Conservation (phyloP, 2,329 filamentous ascomycete genomes). For the Talaromyces funiculosus region DNA sequence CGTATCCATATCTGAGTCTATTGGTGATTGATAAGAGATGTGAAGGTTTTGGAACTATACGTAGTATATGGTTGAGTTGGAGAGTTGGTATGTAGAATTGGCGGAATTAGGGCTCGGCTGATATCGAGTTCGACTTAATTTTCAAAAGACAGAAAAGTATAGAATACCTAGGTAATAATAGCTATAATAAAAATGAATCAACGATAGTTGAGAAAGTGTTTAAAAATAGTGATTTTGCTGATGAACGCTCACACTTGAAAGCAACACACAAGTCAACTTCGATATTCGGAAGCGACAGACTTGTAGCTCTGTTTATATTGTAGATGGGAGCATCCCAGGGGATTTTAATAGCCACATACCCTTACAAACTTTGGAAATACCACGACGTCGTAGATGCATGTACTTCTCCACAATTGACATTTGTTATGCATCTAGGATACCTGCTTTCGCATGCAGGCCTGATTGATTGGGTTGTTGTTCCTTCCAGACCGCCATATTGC, state of each 20-base stretch:
- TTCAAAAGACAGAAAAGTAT: too few species aligned
- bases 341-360: neutral
- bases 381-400: neutral
- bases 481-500: slow-evolving; percentile 6
- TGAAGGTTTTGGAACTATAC: neutral
- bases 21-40: neutral
- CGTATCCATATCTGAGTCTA: neutral
- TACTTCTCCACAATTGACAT: neutral
- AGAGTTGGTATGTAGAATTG: neutral
- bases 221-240: neutral
- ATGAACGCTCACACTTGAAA: neutral
- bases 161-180: too few species aligned
- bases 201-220: neutral
- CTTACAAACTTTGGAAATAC: neutral
- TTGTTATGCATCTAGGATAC: neutral
- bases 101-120: neutral
- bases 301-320: neutral
- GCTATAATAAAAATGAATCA: too few species aligned
- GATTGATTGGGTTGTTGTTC: neutral
- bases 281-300: neutral
- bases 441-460: neutral
- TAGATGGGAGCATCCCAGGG: neutral
- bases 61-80: neutral
- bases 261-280: neutral
- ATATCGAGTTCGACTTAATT: neutral